Base-by-base conservation (phyloP, 129 eudicot species). In the Artemisia argyi region DNA sequence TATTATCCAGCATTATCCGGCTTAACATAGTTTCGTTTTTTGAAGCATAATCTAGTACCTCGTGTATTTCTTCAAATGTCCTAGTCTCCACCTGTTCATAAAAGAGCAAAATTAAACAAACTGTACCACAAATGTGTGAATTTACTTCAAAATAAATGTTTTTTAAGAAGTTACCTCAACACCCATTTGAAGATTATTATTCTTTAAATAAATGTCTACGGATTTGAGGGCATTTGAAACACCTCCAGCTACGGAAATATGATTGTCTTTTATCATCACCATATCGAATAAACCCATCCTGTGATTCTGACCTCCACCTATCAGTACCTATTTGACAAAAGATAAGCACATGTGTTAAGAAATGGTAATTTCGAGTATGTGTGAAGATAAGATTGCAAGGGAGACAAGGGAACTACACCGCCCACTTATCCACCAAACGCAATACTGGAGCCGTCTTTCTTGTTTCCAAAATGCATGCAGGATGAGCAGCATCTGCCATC, bases 391-490 rank as follows among this genome's bases (percentile, higher is more conserved):
- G 35, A 61, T 64, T 52, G 48, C 65, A 77, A 70, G 76, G 63
- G 24, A 53, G 68, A 78, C 14, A 67, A 88, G 76, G 61, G 85
- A 85, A 78, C 84, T 79, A 78, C 85, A 90, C 98, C 97, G 96
- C 98, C 98, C 98, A 94, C 80, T 94, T 94, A 84, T 94, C 97
- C 96, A 94, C 97, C 86, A 94, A 85, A 73, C 98, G 96, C 81
- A 94, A 81, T 26, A 91, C 97, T 44, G 98, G 98, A 72, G 98
- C 97, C 68, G 98, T 94, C 79, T 94, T 94, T 75, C 98, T 84
- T 28, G 97, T 94, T 85, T 94, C 98, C 78, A 94, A 79, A 24
- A 94, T 88, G 76, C 69, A 72, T 22, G 98, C 98, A 71, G 98
- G 98, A 18, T 63, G 54, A 63, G 98, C 98, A 61, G 98, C 96